Percentiles rank a stretch among this genome's conserved stretches.
Conservation (phyloP, 331 rosid genomes). For the Erythrophleum ivorense region DNA sequence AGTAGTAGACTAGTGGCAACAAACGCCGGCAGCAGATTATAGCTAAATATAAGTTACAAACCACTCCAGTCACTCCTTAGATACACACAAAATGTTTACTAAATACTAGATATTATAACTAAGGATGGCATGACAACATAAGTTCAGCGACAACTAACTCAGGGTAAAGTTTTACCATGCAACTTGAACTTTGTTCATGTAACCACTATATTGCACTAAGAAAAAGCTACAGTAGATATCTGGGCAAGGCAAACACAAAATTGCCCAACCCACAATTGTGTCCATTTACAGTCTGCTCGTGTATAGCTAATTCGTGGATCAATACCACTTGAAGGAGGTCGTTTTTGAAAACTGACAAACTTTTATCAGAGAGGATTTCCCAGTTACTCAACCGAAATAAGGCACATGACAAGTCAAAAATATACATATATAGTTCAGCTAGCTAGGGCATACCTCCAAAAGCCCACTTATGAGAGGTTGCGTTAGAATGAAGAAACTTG, state of each 20-base stretch:
- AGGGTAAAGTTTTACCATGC: slow-evolving; percentile 26
- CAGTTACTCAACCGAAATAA: neutral
- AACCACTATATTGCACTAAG: neutral
- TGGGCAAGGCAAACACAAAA: slow-evolving; percentile 6
- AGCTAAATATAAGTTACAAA: slow-evolving; percentile 27
- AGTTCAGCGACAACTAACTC: slow-evolving; percentile 15
- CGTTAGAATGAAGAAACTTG: slow-evolving; percentile 96
- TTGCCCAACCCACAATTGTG: neutral
- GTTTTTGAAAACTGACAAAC: neutral
- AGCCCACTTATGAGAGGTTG: slow-evolving; percentile 98
- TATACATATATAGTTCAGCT: neutral
- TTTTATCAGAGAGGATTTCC: slow-evolving; percentile 1
- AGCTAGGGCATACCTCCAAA: slow-evolving; percentile 76
- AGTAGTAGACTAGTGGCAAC: slow-evolving; percentile 5
- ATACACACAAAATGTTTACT: slow-evolving; percentile 17
- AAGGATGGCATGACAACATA: slow-evolving; percentile 9
- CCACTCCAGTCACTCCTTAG: neutral
- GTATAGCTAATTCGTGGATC: neutral
- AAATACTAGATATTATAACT: neutral
- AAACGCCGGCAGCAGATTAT: slow-evolving; percentile 1
- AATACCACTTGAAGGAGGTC: neutral
- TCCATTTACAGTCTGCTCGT: neutral
- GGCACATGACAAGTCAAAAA: neutral
- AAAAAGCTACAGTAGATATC: slow-evolving; percentile 1
- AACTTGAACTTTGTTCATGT: neutral